Conservation (phyloP, 306 rosid species). For the Citrullus colocynthis region DNA sequence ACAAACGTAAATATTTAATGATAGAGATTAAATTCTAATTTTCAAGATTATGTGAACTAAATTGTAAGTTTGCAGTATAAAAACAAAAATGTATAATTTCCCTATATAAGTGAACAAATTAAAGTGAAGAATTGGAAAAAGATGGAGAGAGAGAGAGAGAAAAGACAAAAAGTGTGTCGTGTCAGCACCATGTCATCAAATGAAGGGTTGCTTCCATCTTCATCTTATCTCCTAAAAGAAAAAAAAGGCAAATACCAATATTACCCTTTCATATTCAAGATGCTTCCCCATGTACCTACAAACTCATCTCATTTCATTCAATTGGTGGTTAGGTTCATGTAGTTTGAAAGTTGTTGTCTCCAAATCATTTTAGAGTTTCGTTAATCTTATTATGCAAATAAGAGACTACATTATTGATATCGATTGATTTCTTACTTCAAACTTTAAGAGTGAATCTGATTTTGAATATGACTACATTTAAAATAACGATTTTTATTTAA, state of each 20-base stretch:
- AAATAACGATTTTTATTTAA: too few species aligned
- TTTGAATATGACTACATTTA: too few species aligned
- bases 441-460: too few species aligned
- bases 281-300: not conserved
- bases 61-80: too few species aligned
- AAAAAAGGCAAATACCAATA: not conserved
- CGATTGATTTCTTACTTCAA: not conserved
- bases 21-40: too few species aligned
- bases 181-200: not conserved
- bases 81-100: too few species aligned
- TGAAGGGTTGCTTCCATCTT: not conserved
- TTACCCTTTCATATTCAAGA: not conserved
- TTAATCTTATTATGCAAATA: not conserved
- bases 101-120: too few species aligned
- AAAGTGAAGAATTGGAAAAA: too few species aligned
- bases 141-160: too few species aligned
- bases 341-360: not conserved
- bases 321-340: not conserved
- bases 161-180: not conserved
- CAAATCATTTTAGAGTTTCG: not conserved
- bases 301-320: not conserved
- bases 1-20: too few species aligned
- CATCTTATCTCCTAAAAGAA: not conserved
- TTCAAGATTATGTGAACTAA: too few species aligned
- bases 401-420: not conserved